Evolutionary conservation across 305 asterid species (phyloP), one percentile per base, ranked within the genome.

Genomic region (Ajuga reptans): DNA sequence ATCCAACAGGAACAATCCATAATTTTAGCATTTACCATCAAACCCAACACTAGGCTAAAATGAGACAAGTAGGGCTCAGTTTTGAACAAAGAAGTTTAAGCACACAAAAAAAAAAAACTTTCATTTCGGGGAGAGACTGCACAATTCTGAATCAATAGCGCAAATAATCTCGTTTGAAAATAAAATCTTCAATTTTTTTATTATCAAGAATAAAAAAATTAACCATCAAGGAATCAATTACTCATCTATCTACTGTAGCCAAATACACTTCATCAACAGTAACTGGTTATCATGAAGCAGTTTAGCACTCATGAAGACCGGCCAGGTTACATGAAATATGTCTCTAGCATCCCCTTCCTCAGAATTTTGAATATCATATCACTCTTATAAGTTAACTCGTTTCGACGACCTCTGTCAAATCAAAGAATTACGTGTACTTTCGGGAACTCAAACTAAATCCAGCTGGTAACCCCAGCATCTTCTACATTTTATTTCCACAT

Each of bases 391-490:
- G 27, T 73, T 51, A 51, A 53, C 68, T 59, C 36, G n/a, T 34
- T 14, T 37, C 6, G 45, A 49, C 5, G 55, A 56, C 39, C 8
- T 72, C 60, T n/a, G 6, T 62, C 34, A 61, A 50, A 66, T 52
- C 18, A 51, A 66, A 36, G 14, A 67, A 57, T 37, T 18, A 36
- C 45, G 36, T 5, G 43, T 1, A 16, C 16, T 7, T 68, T 27
- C n/a, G 45, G 37, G 68, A 64, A 55, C 62, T 58, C 46, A 70
- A 66, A 57, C 64, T 41, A 60, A 68, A 71, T 36, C 62, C 39
- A 66, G 24, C 41, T 1, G 47, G 37, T 58, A 49, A 47, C 55
- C 10, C 34, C 61, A 54, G 50, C 69, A 65, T 63, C 71, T 16
- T 47, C 34, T 21, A 1, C 63, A 69, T 12, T 57, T 51, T 41